A percentile compares a stretch with the other conserved stretches of the same genome.
phyloP scores from a whole-genome alignment of 805 yeast genomes.

The Candida pseudofarinosa region DNA sequence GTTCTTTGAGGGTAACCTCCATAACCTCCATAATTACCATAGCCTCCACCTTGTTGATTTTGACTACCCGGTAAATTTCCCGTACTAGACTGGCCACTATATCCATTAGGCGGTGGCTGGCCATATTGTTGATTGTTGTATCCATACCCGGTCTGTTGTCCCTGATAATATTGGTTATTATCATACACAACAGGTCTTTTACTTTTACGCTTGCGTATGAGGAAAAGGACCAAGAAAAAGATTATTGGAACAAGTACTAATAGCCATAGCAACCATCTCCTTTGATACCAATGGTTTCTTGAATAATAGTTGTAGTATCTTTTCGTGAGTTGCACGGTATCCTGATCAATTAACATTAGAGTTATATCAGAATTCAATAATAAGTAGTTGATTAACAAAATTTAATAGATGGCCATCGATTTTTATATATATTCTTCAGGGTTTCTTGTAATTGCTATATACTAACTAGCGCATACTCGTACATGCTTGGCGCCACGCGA shows the following conservation, averaged over 20 bases:
- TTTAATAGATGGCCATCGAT: no score
- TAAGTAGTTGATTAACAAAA: no score
- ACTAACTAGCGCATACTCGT: background rate
- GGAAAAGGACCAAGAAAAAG: conserved; percentile 5
- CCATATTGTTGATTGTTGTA: conserved; percentile 5
- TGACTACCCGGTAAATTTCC: background rate
- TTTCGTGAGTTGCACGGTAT: conserved; percentile 5
- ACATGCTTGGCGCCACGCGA: background rate
- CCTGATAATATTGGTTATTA: conserved; percentile 12
- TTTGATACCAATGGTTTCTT: conserved; percentile 1
- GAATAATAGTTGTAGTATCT: conserved; percentile 9
- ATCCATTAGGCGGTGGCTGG: background rate
- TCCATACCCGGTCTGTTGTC: conserved; percentile 11
- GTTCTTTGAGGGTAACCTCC: conserved; percentile 1
- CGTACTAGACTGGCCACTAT: conserved; percentile 2
- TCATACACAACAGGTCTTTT: conserved; percentile 2
- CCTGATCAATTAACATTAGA: conserved; percentile 4
- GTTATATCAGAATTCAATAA: no score
- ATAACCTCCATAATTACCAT: conserved; percentile 5
- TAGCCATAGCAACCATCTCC: conserved; percentile 12
- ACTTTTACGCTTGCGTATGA: conserved; percentile 7
- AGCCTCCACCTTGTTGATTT: background rate
- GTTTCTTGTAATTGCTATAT: no score
- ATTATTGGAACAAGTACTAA: conserved; percentile 10
- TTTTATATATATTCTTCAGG: no score